Evolutionary conservation across 768 basidiomycete genomes (phyloP), one percentile per base, ranked within the genome.

Genomic region (Gautieria morchelliformis): DNA sequence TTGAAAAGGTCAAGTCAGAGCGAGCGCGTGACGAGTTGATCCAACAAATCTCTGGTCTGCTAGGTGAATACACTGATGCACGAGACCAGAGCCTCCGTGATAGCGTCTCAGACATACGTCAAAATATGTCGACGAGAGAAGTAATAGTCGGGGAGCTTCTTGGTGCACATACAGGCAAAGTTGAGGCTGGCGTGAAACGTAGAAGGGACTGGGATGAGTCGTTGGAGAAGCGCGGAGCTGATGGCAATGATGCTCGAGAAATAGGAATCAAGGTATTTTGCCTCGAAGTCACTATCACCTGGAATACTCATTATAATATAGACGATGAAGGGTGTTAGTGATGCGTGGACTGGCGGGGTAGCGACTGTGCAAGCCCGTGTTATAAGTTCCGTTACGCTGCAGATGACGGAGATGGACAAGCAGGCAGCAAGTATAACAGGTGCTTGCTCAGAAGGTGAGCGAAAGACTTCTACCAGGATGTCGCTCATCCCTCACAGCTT

Each of bases 1-100:
- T 77, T 15, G 90, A 95, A 67, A 81, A 80, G 66, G 65, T 67
- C 14, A 85, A 82, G 59, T 78, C 85, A 0, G 81, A 85, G 24
- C 79, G 76, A 50, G 80, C 87, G 1, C 86, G 83, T 58, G 82
- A 84, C 42, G 85, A 88, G 41, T 68, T 95, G 12, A 69, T 93
- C n/a, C 78, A 85, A 42, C 84, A 83, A 40, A 76, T 95, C 51
- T 86, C 88, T 0, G 74, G 74, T 4, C 74, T 93, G 61, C 71
- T 96, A 2, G 82, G 79, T 11, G 84, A 80, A 27, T 94, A 87
- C 67, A 77, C 84, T 32, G 70, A 78, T 44, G 78, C 84, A 48
- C 80, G 88, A 30, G 86, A 93, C 65, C 73, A 75, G 15, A 80
- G 80, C 19, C 71, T 93, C 53, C 75, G 78, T 41, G 79, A 81